A percentile compares a stretch with the other conserved stretches of the same genome.
Evolutionary conservation across 2,329 filamentous ascomycete genomes (phyloP).

Genomic region (Scedosporium dehoogii): DNA sequence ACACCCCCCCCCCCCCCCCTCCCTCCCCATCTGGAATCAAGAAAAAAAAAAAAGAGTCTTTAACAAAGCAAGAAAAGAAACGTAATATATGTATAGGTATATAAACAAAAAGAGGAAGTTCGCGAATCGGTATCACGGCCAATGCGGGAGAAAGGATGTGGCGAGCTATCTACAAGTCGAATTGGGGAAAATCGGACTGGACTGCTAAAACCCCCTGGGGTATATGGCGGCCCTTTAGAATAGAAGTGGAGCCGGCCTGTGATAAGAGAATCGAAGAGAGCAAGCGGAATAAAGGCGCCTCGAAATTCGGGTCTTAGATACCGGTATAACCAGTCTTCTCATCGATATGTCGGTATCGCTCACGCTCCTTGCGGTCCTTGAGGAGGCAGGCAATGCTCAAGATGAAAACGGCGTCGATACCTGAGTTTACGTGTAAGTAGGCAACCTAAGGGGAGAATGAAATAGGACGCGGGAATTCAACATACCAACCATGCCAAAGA

Average conservation of each 20-base stretch:
- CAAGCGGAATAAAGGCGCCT: neutral
- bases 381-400: slow-evolving; percentile 65
- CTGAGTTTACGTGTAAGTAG: slow-evolving; percentile 19
- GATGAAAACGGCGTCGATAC: slow-evolving; percentile 57
- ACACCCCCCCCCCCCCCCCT: neutral
- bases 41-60: neutral
- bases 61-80: neutral
- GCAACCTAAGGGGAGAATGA: slow-evolving; percentile 2
- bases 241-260: neutral
- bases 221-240: neutral
- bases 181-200: neutral
- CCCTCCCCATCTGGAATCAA: neutral
- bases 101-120: slow-evolving; percentile 3
- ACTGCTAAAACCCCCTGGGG: neutral
- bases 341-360: slow-evolving; percentile 71
- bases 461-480: slow-evolving; percentile 9
- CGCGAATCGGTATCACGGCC: neutral
- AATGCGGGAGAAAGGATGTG: neutral
- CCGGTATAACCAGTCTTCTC: slow-evolving; percentile 57
- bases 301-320: slow-evolving; percentile 24
- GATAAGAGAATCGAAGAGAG: neutral
- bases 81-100: neutral
- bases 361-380: slow-evolving; percentile 71
- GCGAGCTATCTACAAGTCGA: neutral
- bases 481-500: slow-evolving; percentile 67